These are phyloP conservation scores for Aureobasidium lini DNA, from an alignment of 2,329 filamentous ascomycete genomes.

Conservation along the genomic window DNA sequence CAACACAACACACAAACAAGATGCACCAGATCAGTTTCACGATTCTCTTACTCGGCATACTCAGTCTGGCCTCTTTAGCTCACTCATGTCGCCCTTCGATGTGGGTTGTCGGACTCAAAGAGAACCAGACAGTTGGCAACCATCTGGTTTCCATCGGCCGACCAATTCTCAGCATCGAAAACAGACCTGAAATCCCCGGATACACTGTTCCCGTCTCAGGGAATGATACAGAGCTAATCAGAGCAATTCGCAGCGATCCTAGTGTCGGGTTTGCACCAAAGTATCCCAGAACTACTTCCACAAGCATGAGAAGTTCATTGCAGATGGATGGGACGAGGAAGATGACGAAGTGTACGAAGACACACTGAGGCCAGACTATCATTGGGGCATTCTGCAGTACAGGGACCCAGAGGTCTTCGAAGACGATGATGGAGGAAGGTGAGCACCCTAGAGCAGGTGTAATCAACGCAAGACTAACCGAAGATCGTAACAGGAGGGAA, in stretches of 20 bases:
- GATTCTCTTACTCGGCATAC: neutral
- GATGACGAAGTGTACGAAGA: neutral
- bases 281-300: neutral
- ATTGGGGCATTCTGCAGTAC: neutral
- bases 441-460: neutral
- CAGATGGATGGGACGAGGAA: neutral
- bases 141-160: neutral
- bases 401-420: neutral
- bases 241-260: neutral
- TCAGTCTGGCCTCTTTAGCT: neutral
- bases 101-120: neutral
- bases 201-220: neutral
- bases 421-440: neutral
- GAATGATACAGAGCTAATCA: neutral
- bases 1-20: neutral
- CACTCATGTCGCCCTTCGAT: neutral
- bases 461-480: neutral
- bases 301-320: neutral
- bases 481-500: neutral
- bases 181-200: neutral
- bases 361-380: neutral
- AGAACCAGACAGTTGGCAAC: neutral
- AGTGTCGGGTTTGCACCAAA: neutral
- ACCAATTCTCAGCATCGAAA: neutral
- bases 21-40: neutral